Percentiles rank a stretch among this genome's conserved stretches.
Evolutionary conservation across 2,329 filamentous ascomycete genomes (phyloP).

Genomic region (Fusarium brachygibbosum): DNA sequence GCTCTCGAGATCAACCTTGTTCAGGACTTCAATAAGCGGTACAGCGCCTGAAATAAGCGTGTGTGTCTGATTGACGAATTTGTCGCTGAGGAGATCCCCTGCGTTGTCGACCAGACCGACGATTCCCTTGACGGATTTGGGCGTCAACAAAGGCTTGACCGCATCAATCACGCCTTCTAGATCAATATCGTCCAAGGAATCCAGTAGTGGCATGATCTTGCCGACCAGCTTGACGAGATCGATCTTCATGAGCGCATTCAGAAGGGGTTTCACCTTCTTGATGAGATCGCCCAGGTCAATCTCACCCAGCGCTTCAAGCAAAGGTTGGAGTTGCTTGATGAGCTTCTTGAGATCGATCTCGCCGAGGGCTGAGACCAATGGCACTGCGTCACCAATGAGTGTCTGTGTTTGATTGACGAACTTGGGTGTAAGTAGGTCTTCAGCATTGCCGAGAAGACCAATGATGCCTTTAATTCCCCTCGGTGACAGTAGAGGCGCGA

Average conservation of each 20-base stretch:
- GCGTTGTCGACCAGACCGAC: conserved; percentile 56
- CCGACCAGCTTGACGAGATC: conserved; percentile 50
- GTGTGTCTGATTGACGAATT: conserved; percentile 59
- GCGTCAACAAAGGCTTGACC: conserved; percentile 54
- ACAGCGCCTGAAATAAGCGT: conserved; percentile 56
- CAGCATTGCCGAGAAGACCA: conserved; percentile 54
- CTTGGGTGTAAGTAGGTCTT: conserved; percentile 51
- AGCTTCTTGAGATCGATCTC: conserved; percentile 54
- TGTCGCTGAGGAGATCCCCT: conserved; percentile 54
- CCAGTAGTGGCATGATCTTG: conserved; percentile 52
- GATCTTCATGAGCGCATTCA: conserved; percentile 50
- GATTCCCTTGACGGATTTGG: conserved; percentile 53
- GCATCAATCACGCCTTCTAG: conserved; percentile 53
- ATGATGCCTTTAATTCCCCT: conserved; percentile 53
- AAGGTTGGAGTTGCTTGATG: conserved; percentile 49
- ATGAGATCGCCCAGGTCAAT: conserved; percentile 54
- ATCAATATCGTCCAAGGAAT: conserved; percentile 52
- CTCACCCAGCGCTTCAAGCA: conserved; percentile 51
- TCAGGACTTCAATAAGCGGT: conserved; percentile 54
- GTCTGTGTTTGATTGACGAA: conserved; percentile 51
- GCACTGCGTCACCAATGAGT: conserved; percentile 55
- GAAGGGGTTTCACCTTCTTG: conserved; percentile 49
- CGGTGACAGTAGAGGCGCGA: conserved; percentile 54
- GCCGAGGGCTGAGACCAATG: conserved; percentile 54
- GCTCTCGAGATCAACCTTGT: conserved; percentile 55